Base-by-base conservation (phyloP, 1,284 basidiomycete species). In the Ganoderma boninense region DNA sequence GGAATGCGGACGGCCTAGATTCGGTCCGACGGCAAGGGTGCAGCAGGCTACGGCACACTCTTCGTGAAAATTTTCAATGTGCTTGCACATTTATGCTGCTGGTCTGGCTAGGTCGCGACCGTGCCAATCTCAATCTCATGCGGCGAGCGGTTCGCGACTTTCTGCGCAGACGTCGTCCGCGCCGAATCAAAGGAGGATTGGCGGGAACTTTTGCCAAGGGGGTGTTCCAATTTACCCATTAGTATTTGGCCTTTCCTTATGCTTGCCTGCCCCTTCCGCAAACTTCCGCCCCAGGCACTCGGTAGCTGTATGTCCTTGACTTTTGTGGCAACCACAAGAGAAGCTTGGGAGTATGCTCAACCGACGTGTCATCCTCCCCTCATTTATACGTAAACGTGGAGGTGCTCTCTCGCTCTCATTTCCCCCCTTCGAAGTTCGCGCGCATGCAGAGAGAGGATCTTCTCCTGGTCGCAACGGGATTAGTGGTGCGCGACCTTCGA, bases 301-400 rank as follows among this genome's bases (percentile, higher is more conserved):
- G 73, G 70, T 69, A 70, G 67, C 64, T 67, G 64, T 74, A 71
- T 70, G 65, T 74, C 60, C 66, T 74, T 70, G 71, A 71, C 73
- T 70, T 69, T 67, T 72, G 62, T 11, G 69, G 73, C 26, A 70
- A 57, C 54, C 64, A 18, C 57, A 61, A 61, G 66, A 71, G 70
- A 70, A 70, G 67, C 65, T 46, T 67, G 70, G 67, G 20, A 60
- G 64, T 65, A 65, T 66, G 64, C 69, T 67, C 38, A 65, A 70
- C 69, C 64, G 69, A 44, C 69, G 67, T 70, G 69, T 72, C 70
- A 72, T 67, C 44, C 62, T 70, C 61, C 62, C 69, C 68, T 74
- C 69, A 74, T 70, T 56, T 49, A 60, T 74, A 74, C 73, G 73
- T 74, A 74, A 74, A 74, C 70, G 73, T 74, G 72, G 72, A 72